Evolutionary conservation across 2,329 filamentous ascomycete genomes (phyloP), one percentile per base, ranked within the genome.

Genomic region (Cladorrhinum sp.): DNA sequence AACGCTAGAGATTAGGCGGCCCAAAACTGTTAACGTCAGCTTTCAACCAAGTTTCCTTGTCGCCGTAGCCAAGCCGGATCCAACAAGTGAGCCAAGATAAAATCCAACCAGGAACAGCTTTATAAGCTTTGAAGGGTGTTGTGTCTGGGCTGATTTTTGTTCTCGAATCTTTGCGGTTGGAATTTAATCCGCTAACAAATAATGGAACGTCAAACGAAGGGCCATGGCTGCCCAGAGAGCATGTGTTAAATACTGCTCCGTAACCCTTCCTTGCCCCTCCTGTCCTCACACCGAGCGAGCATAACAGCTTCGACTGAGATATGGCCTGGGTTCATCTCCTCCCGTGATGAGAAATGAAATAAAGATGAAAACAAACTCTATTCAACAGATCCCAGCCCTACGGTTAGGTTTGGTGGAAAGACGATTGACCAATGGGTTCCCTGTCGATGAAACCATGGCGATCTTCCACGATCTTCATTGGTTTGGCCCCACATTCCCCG

Each of bases 361-460:
- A n/a, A n/a, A n/a, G n/a, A n/a, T n/a, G n/a, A n/a, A n/a, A n/a
- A n/a, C n/a, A n/a, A n/a, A n/a, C n/a, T n/a, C n/a, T n/a, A n/a
- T n/a, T 32, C 12, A 12, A 32, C 10, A 36, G 32, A 36, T n/a
- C 32, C 32, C 32, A 36, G 32, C 53, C 53, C 53, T 56, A 56
- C 36, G 22, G 41, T 36, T 36, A 49, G 29, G 3, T 45, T 45
- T 45, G 29, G 50, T 20, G 12, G 13, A 32, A 3, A 18, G 32
- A 58, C n/a, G 24, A 51, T 58, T 58, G 56, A 45, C 56, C 60
- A 62, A 62, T 62, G 32, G 55, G 16, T 23, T 29, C 51, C 49
- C 41, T 3, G 51, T 55, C 27, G 20, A 50, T 38, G 25, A 52
- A 54, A 13, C 13, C 18, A 22, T 54, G 41, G 20, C 41, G 24